Base-by-base conservation (phyloP, 805 yeast genomes). In the Isabelozyma heimii region DNA sequence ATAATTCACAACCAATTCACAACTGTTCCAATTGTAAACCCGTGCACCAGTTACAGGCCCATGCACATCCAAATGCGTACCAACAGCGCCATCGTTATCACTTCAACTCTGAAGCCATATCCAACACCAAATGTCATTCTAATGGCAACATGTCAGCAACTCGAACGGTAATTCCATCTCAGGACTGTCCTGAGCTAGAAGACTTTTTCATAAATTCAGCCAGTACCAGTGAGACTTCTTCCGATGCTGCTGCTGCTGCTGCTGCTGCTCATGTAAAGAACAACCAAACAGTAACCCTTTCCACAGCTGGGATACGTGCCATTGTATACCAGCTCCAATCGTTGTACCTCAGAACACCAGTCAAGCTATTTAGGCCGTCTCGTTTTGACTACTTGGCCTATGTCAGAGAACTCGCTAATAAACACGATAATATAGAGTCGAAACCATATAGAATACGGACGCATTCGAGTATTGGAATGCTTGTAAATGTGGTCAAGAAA, bases 221-320 rank as follows among this genome's bases (percentile, higher is more conserved):
- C 4, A 37, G 16, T 37, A 17, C 16, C 40, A 37, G 14, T 15
- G 40, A 37, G n/a, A 8, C 15, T n/a, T 37, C 15, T 37, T 37
- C 40, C 5, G 35, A 37, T 15, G 3, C 26, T 15, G 12, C 40
- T 8, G 14, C 17, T n/a, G 40, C 8, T 15, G 9, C 15, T 15
- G 37, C 13, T 12, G 40, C 15, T 9, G 12, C 15, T 37, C 17
- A n/a, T 8, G 14, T 37, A 10, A 37, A 37, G 40, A 62, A 63
- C 44, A 70, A 71, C 53, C 73, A 70, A 50, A 75, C 85, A 1
- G 89, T 91, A 1, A 89, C 96, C 12, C 83, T 88, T 0, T 77
- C 89, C 10, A 84, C 95, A 0, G 97, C 97, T 0, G 91, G 97
- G 50, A 82, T 90, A 4, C 75, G 97, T 37, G 96, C 97, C 0